Evolutionary conservation across 2,329 filamentous ascomycete genomes (phyloP), one percentile per base, ranked within the genome.

Genomic region (Penicillium sp.): DNA sequence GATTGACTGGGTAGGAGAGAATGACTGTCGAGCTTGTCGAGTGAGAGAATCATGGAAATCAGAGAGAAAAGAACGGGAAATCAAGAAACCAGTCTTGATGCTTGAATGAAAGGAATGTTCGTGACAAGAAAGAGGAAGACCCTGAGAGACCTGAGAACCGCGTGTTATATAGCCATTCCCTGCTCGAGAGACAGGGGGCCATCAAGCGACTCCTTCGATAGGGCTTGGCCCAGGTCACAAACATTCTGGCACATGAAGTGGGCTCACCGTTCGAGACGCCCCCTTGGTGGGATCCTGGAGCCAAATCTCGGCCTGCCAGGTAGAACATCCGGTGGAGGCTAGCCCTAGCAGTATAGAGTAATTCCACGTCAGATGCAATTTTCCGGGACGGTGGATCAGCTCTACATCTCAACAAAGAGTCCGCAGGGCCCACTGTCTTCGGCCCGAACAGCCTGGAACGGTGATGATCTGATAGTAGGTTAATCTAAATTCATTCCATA

Each of bases 1-100:
- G 48, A 19, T 40, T 3, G 14, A 36, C 33, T 21, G 25, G 9
- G 21, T 25, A 21, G 35, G 34, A 57, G 53, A 47, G 50, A 51
- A 50, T 46, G 56, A 48, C 21, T 48, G 32, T 57, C 45, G 50
- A 58, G 41, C 37, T 55, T 45, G 50, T 54, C 48, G 46, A 47
- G 32, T 20, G n/a, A 35, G 33, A 45, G 41, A 48, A 51, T n/a
- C n/a, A n/a, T n/a, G n/a, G n/a, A 41, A 39, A 45, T 42, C 37
- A 34, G 29, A 33, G 36, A 20, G 28, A 41, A 39, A 32, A 49
- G 55, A 37, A 50, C 46, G 11, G 36, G 36, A 45, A 41, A 41
- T 36, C 44, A 48, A 54, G 50, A 50, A 44, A 45, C 53, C 53
- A 48, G 53, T 54, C 52, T 53, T 46, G 53, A 55, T 33, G 28